A percentile compares a stretch with the other conserved stretches of the same genome.
Evolutionary conservation across 2,329 filamentous ascomycete species (phyloP).

Genomic region (Colletotrichum shisoi): DNA sequence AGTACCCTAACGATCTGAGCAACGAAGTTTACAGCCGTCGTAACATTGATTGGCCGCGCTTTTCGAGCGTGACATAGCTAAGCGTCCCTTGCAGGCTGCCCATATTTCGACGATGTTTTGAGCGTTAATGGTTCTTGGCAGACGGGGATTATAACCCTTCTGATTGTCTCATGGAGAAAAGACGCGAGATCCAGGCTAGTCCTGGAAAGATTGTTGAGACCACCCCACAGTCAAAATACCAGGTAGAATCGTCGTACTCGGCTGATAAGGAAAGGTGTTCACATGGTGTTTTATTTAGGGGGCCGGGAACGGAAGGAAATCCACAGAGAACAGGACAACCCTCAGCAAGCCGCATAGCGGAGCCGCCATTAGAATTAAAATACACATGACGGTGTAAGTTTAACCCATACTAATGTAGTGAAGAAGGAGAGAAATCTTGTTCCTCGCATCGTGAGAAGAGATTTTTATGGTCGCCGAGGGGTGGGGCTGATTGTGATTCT

Average conservation of each 20-base stretch:
- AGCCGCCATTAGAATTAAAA: slow-evolving; percentile 58
- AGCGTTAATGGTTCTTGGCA: fast-evolving
- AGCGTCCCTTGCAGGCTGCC: neutral
- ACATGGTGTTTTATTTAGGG: slow-evolving; percentile 54
- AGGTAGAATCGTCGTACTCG: slow-evolving; percentile 50
- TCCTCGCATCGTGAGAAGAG: slow-evolving; percentile 26
- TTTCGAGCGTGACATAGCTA: no score
- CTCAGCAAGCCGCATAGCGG: slow-evolving; percentile 65
- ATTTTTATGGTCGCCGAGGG: slow-evolving; percentile 33
- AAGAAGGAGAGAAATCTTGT: slow-evolving; percentile 44
- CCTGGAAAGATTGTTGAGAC: slow-evolving; percentile 51
- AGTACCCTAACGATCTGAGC: no score
- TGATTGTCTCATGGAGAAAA: neutral
- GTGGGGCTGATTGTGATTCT: slow-evolving; percentile 22
- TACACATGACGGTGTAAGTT: slow-evolving; percentile 62
- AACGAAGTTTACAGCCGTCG: no score
- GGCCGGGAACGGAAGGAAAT: slow-evolving; percentile 66
- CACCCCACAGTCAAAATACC: slow-evolving; percentile 62
- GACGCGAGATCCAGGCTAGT: neutral
- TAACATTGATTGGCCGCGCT: no score
- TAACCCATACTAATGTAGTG: slow-evolving; percentile 56
- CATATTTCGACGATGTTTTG: no score
- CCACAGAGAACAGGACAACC: slow-evolving; percentile 57
- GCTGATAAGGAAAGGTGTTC: slow-evolving; percentile 59
- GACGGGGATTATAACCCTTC: neutral